phyloP scores from a whole-genome alignment of 805 yeast genomes.

The Saturnispora sanitii region DNA sequence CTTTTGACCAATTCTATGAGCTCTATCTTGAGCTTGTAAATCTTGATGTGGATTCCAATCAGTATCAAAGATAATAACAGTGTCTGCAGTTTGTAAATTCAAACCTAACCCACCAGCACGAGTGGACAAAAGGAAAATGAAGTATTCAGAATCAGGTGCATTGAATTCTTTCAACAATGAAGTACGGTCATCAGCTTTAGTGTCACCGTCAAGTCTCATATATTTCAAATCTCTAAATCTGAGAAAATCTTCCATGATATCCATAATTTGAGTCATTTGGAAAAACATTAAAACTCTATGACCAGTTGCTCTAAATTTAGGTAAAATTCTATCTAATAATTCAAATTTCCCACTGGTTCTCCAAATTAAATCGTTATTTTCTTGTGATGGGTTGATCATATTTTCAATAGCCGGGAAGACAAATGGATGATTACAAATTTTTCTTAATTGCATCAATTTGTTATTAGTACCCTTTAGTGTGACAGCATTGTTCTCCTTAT shows the following conservation, averaged over 20 bases:
- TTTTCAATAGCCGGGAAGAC: slow-evolving; percentile 77
- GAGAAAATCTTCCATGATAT: slow-evolving; percentile 77
- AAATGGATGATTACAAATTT: slow-evolving; percentile 81
- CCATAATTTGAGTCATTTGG: slow-evolving; percentile 88
- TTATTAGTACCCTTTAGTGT: slow-evolving; percentile 70
- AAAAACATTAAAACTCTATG: slow-evolving; percentile 76
- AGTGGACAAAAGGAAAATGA: slow-evolving; percentile 69
- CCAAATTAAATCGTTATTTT: slow-evolving; percentile 61
- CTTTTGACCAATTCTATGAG: slow-evolving; percentile 84
- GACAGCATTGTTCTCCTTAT: slow-evolving; percentile 44
- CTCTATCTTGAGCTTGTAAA: slow-evolving; percentile 85
- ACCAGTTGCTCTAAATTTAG: slow-evolving; percentile 64
- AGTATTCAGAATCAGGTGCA: slow-evolving; percentile 66
- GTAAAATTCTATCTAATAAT: slow-evolving; percentile 61
- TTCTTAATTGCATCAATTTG: slow-evolving; percentile 76
- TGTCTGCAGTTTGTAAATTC: slow-evolving; percentile 80
- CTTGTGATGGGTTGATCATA: slow-evolving; percentile 50
- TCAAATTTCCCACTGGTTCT: slow-evolving; percentile 77
- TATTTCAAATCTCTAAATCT: slow-evolving; percentile 58
- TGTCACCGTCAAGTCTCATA: slow-evolving; percentile 71
- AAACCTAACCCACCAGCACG: slow-evolving; percentile 88
- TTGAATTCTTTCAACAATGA: slow-evolving; percentile 63
- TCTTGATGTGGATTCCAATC: slow-evolving; percentile 93
- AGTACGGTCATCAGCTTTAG: slow-evolving; percentile 79
- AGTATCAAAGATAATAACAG: slow-evolving; percentile 77